A percentile compares a stretch with the other conserved stretches of the same genome.
phyloP scores from a whole-genome alignment of 2,329 filamentous ascomycete genomes.

The Fusarium bactridioides region DNA sequence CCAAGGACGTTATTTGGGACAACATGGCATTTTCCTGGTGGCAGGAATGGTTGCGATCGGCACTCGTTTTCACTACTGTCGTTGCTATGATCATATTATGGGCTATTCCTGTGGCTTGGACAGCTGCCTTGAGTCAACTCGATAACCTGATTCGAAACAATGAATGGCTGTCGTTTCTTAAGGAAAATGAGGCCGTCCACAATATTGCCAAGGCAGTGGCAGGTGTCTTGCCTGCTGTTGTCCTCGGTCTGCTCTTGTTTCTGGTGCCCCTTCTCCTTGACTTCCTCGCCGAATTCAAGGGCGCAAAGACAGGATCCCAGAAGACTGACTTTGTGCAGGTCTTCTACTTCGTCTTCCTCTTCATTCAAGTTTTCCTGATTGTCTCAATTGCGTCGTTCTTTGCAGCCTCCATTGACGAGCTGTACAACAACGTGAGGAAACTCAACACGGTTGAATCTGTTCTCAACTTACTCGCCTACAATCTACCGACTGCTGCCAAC shows the following conservation, averaged over 20 bases:
- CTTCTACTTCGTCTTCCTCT: slow-evolving; percentile 87
- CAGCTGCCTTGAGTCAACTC: slow-evolving; percentile 82
- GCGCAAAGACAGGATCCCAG: slow-evolving; percentile 82
- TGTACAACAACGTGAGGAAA: too few species aligned
- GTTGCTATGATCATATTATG: too few species aligned
- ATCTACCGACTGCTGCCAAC: slow-evolving; percentile 86
- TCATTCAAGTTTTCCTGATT: slow-evolving; percentile 93
- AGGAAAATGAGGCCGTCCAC: too few species aligned
- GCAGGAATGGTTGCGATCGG: slow-evolving; percentile 86
- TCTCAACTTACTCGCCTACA: slow-evolving; percentile 75
- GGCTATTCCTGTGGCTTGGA: slow-evolving; percentile 90
- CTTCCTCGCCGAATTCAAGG: slow-evolving; percentile 76
- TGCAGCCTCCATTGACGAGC: slow-evolving; percentile 56
- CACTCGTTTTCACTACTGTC: too few species aligned
- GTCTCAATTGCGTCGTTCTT: slow-evolving; percentile 85
- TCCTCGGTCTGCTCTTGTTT: slow-evolving; percentile 82
- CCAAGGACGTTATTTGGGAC: slow-evolving; percentile 92
- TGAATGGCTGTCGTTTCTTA: too few species aligned
- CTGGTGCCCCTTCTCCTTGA: too few species aligned
- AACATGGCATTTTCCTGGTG: slow-evolving; percentile 98
- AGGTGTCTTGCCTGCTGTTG: slow-evolving; percentile 82
- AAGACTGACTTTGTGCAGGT: slow-evolving; percentile 81
- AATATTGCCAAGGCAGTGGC: slow-evolving; percentile 54
- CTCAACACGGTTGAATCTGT: too few species aligned
- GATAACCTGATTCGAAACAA: slow-evolving; percentile 60